phyloP scores from a whole-genome alignment of 306 rosid genomes.

The Urtica urens region DNA sequence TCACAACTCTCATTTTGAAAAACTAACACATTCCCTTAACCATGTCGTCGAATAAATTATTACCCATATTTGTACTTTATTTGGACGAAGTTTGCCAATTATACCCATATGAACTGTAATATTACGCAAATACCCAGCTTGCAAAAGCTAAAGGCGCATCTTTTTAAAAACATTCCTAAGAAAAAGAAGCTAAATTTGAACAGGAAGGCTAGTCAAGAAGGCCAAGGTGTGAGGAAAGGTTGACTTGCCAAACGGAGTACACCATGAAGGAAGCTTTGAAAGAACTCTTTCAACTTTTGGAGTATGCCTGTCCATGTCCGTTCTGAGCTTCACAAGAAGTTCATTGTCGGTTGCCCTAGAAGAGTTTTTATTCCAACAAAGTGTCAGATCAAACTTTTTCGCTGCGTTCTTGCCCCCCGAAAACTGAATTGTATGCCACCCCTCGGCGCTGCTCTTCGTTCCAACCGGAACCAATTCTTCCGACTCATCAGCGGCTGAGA shows the following conservation, averaged over 20 bases:
- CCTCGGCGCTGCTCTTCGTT: conserved; percentile 36
- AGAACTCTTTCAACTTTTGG: conserved; percentile 49
- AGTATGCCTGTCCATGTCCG: conserved; percentile 50
- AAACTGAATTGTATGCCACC: conserved; percentile 78
- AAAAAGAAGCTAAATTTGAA: conserved; percentile 37
- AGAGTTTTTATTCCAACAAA: conserved; percentile 46
- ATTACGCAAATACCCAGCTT: too few relatives aligned
- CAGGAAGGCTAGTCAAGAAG: conserved; percentile 56
- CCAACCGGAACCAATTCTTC: conserved; percentile 49
- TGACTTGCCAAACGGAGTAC: conserved; percentile 86
- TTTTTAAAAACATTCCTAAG: too few relatives aligned
- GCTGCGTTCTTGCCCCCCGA: conserved; percentile 75
- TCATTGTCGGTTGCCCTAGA: conserved; percentile 1
- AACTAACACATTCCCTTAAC: too few relatives aligned
- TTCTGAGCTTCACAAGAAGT: conserved; percentile 68
- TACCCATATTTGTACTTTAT: too few relatives aligned
- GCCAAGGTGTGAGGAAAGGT: conserved; percentile 68
- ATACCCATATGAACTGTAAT: too few relatives aligned
- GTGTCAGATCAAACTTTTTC: conserved; percentile 39
- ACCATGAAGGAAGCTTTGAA: conserved; percentile 72
- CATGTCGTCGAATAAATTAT: too few relatives aligned
- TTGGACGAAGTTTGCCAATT: too few relatives aligned
- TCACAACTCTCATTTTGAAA: too few relatives aligned
- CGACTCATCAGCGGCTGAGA: conserved; percentile 31
- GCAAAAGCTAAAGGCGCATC: too few relatives aligned